Percentiles rank a stretch among this genome's conserved stretches.
Conservation (phyloP, 306 rosid genomes). For the Cyamopsis tetragonoloba region DNA sequence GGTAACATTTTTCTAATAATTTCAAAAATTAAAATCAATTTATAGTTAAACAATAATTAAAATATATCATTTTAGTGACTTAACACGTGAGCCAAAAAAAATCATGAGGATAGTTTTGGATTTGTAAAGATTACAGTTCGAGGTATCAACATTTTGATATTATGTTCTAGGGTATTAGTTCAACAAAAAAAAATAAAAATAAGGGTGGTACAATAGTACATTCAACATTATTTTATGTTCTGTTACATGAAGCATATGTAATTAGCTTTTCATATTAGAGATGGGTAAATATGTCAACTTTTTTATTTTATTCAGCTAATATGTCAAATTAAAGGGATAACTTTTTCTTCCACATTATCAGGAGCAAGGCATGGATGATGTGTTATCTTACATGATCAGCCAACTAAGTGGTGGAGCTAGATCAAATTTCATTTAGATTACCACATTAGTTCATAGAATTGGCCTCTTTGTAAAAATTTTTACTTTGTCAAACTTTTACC, state of each 20-base stretch:
- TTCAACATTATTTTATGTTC: too few relatives aligned
- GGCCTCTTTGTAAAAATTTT: too few relatives aligned
- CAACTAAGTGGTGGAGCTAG: neutral
- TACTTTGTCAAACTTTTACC: too few relatives aligned
- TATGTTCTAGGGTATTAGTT: too few relatives aligned
- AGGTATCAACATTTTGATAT: neutral
- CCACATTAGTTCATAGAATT: neutral
- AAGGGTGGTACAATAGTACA: too few relatives aligned
- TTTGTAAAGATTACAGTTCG: neutral
- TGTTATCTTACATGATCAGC: neutral
- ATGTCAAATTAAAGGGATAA: neutral
- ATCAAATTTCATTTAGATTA: neutral
- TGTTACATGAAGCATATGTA: neutral
- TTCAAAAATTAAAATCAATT: neutral
- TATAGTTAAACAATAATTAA: too few relatives aligned
- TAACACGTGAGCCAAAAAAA: neutral
- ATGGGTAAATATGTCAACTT: neutral
- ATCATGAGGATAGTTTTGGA: neutral
- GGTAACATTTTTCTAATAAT: too few relatives aligned
- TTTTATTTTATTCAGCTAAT: too few relatives aligned
- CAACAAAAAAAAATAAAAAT: too few relatives aligned
- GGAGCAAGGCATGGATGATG: neutral
- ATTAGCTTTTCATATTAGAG: neutral
- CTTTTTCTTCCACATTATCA: neutral
- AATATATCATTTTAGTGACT: neutral